phyloP scores from a whole-genome alignment of 345 rosid genomes.

The Punica granatum region DNA sequence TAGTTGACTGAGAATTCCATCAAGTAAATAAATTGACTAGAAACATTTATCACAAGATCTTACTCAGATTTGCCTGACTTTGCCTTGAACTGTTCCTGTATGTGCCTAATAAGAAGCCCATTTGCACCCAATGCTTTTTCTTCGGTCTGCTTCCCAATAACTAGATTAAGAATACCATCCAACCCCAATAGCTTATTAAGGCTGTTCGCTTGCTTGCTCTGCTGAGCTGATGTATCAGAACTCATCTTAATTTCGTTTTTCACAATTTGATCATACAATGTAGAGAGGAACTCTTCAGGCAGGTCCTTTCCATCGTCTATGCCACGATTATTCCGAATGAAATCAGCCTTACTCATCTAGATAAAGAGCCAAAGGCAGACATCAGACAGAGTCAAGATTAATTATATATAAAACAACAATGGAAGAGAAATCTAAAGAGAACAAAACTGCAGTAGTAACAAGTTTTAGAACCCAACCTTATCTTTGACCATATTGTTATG shows the following conservation, averaged over 20 bases:
- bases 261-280: slow-evolving; percentile 78
- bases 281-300: slow-evolving; percentile 80
- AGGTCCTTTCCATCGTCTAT: slow-evolving; percentile 96
- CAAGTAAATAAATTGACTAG: background rate
- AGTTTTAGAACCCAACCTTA: slow-evolving; percentile 53
- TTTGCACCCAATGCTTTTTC: slow-evolving; percentile 93
- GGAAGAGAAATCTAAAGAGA: background rate
- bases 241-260: slow-evolving; percentile 93
- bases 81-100: slow-evolving; percentile 90
- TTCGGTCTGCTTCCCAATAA: slow-evolving; percentile 75
- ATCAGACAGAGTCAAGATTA: slow-evolving; percentile 20
- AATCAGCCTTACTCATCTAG: slow-evolving; percentile 90
- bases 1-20: background rate
- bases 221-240: slow-evolving; percentile 68
- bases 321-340: slow-evolving; percentile 82
- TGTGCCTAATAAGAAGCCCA: slow-evolving; percentile 86
- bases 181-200: slow-evolving; percentile 78
- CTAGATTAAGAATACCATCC: slow-evolving; percentile 87
- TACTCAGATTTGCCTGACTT: slow-evolving; percentile 92
- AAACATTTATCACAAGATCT: slow-evolving; percentile 16
- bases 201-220: slow-evolving; percentile 79
- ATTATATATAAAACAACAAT: slow-evolving; percentile 1
- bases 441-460: background rate
- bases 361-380: slow-evolving; percentile 18
- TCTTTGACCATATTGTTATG: slow-evolving; percentile 95